Base-by-base conservation (phyloP, 2,329 filamentous ascomycete genomes). In the Daldinia sp. region DNA sequence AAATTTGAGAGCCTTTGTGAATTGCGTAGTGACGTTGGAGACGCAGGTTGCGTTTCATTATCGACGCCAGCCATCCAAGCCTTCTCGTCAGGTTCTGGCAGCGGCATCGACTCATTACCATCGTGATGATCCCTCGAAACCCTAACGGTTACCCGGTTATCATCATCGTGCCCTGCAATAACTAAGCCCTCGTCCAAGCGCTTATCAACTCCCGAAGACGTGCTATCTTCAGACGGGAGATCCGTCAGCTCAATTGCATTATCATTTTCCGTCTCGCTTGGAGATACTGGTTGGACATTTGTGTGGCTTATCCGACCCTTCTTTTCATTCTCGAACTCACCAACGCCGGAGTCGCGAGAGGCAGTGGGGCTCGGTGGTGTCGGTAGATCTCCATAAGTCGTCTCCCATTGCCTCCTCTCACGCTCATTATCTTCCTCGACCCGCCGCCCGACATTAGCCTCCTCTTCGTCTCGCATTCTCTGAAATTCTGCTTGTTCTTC, bases 331-430 rank as follows among this genome's bases (percentile, higher is more conserved):
- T 78, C 78, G 60, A 79, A 74, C 39, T 82, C 82, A 19, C 79
- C 83, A 27, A 83, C 75, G 9, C 82, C 85, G 0, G 84, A 90
- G 29, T 84, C 82, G 19, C 77, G 77, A 1, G 81, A 81, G 2
- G 66, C 72, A 13, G 74, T 66, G 54, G 75, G 79, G 21, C 58
- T 68, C 35, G 49, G 34, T 29, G 63, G 59, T 6, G 68, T 68
- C 72, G 77, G 73, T 41, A 75, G 69, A 65, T 90, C 82, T 0
- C 90, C 91, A 68, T 96, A 95, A 1, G 85, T 81, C 4, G 85
- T 85, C 74, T 97, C 94, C 94, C 94, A 97, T 63, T 87, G 80
- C 5, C 79, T 79, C 43, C 86, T 83, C 63, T 92, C 90, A 4
- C 82, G 82, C 9, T 83, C 82, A 54, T 85, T 88, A n/a, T 80